Base-by-base conservation (phyloP, 371 early-diverging fungal genomes). In the Rhizopus stolonifer region DNA sequence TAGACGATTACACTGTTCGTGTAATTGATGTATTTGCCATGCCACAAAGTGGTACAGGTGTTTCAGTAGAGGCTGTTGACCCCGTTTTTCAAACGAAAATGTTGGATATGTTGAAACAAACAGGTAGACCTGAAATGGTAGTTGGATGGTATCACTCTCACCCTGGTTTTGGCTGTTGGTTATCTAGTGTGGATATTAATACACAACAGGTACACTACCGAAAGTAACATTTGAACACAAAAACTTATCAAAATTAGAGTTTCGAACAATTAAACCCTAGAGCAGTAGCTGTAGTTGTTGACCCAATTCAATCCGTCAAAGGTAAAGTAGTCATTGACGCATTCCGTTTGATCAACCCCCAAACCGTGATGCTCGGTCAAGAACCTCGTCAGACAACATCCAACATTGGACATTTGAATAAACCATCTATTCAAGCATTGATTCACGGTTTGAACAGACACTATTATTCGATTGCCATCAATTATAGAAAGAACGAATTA, bases 121-220 rank as follows among this genome's bases (percentile, higher is more conserved):
- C 99, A 36, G 99, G 99, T 60, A 93, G 98, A 66, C 93, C 95
- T 17, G 99, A 99, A 71, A 94, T 93, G 82, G 99, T 99, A n/a
- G 99, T 99, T 17, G 99, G 99, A 15, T 99, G 99, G 99, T 99
- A 99, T 72, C 99, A 99, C 82, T 98, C 98, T 49, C 99, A 99
- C 77, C 99, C 99, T 23, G 99, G 99, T 49, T 99, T 99, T 69
- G 99, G 99, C 19, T 99, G 99, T 83, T 99, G 99, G 99, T 86
- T 99, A 25, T 98, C 98, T 13, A 96, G 93, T 61, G 99, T 99
- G 14, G 99, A 99, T 79, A 93, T 99, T 38, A 96, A 96, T 74
- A 99, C 99, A 46, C 99, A 99, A 72, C 94, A 94, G n/a, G n/a
- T n/a, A n/a, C n/a, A n/a, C n/a, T n/a, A n/a, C n/a, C n/a, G n/a